These are phyloP conservation scores for Madurella fahalii DNA, from an alignment of 2,329 filamentous ascomycete genomes.

Conservation along the genomic window DNA sequence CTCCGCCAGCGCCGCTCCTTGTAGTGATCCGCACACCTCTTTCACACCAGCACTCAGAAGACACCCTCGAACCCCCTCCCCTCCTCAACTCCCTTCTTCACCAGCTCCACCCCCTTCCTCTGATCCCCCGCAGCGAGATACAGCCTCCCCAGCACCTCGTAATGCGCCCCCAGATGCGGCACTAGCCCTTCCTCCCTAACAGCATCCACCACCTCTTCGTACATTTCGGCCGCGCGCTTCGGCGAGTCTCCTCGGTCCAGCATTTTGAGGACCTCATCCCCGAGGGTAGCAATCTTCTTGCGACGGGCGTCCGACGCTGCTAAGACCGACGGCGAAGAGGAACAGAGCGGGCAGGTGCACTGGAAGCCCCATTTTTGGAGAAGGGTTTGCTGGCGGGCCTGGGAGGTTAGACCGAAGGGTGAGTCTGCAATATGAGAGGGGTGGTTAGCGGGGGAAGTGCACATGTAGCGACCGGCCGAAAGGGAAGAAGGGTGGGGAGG, in stretches of 20 bases:
- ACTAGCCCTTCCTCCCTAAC: slow-evolving; percentile 23
- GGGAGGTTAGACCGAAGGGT: slow-evolving; percentile 20
- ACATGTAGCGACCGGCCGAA: no score
- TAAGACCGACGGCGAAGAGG: slow-evolving; percentile 3
- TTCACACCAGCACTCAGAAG: not conserved
- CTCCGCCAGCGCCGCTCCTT: no score
- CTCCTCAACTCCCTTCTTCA: slow-evolving; percentile 21
- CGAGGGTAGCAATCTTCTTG: slow-evolving; percentile 12
- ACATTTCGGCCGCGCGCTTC: slow-evolving; percentile 8
- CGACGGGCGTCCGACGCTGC: slow-evolving; percentile 27
- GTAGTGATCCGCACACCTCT: no score
- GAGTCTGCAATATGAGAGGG: slow-evolving; percentile 10
- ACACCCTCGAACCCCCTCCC: slow-evolving; percentile 14
- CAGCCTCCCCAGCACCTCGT: slow-evolving; percentile 28
- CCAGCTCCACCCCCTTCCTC: slow-evolving; percentile 21
- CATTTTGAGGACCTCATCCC: slow-evolving; percentile 16
- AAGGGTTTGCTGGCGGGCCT: slow-evolving; percentile 19
- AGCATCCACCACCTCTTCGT: slow-evolving; percentile 22
- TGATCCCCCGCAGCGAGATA: slow-evolving; percentile 20
- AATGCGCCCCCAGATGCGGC: slow-evolving; percentile 29
- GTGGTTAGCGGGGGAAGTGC: not conserved
- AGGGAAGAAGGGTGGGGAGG: not conserved
- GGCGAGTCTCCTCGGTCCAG: slow-evolving; percentile 11
- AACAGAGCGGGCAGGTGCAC: slow-evolving; percentile 29
- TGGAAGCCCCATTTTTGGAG: slow-evolving; percentile 27